Base-by-base conservation (phyloP, 116 monocot species). In the Thalassia testudinum region DNA sequence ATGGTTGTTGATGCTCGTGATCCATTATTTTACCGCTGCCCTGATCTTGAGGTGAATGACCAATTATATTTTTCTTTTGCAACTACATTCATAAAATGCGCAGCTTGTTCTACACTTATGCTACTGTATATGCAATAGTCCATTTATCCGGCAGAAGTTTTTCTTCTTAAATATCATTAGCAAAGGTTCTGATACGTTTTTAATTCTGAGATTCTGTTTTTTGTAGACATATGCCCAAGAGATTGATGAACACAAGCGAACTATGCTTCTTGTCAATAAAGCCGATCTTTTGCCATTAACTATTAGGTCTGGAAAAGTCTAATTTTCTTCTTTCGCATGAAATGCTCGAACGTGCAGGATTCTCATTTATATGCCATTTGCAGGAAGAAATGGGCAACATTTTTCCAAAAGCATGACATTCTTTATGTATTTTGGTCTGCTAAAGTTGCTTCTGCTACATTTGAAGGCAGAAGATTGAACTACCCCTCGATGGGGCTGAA, bases 1-100 rank as follows among this genome's bases (percentile, higher is more conserved):
- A 97, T 89, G 85, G 97, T 97, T 74, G 97, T 97, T 68, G 97
- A 97, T 78, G 85, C 82, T 37, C 78, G 97, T 34, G 85, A 89
- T 97, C 97, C 89, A 43, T 75, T 97, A 42, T 97, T 97, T 58
- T 97, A 89, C 52, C 72, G 86, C 14, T 89, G 97, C 57, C 89
- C 86, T 56, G 97, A 97, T 71, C 90, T 97, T 59, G 97, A 97
- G 90, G 97, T 97, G 70, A 52, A 61, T 53, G 30, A 10, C n/a
- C 30, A 34, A 5, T 34, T 34, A 34, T 34, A 5, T 5, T 34
- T 5, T 34, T 5, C 3, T 34, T 34, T 10, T 34, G 30, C 30
- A 34, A 34, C 30, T 34, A 34, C 10, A 5, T 34, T 34, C 30
- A 34, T 10, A 10, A 10, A 5, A 34, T 10, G 10, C 10, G 30